phyloP scores from a whole-genome alignment of 208 protist species.

The Trypanosoma caninum region DNA sequence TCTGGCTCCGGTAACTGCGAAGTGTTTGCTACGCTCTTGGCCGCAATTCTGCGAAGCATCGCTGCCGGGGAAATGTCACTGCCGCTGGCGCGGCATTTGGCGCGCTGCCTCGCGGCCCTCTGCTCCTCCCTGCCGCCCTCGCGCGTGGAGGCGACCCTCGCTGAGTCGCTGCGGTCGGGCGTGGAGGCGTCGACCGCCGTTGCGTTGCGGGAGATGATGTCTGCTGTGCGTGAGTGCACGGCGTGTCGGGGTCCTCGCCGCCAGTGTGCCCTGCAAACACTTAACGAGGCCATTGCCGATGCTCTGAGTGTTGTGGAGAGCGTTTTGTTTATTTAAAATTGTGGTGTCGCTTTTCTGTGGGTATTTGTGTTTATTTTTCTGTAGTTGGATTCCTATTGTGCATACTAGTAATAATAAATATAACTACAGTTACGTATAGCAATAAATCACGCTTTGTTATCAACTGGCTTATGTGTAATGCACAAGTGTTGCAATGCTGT shows the following conservation, averaged over 20 bases:
- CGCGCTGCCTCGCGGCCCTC: slow-evolving; percentile 14
- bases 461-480: too few species aligned
- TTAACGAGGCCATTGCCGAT: slow-evolving; percentile 14
- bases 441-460: too few species aligned
- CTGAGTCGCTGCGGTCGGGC: background rate
- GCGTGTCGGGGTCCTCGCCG: background rate
- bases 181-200: background rate
- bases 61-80: slow-evolving; percentile 23
- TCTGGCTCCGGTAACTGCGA: slow-evolving; percentile 10
- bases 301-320: slow-evolving; percentile 13
- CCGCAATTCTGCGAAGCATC: slow-evolving; percentile 24
- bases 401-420: too few species aligned
- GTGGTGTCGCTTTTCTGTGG: too few species aligned
- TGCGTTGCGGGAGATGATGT: slow-evolving; percentile 3
- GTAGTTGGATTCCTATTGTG: too few species aligned
- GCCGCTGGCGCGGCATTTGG: slow-evolving; percentile 19
- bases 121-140: slow-evolving; percentile 17
- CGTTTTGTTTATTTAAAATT: slow-evolving; percentile 17
- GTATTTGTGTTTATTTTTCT: too few species aligned
- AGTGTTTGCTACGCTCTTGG: slow-evolving; percentile 22
- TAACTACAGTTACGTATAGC: too few species aligned
- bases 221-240: background rate
- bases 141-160: slow-evolving; percentile 5
- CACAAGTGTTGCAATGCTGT: too few species aligned
- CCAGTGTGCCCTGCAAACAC: background rate